Base-by-base conservation (phyloP, 2,329 filamentous ascomycete species). In the Aspergillus chevalieri region DNA sequence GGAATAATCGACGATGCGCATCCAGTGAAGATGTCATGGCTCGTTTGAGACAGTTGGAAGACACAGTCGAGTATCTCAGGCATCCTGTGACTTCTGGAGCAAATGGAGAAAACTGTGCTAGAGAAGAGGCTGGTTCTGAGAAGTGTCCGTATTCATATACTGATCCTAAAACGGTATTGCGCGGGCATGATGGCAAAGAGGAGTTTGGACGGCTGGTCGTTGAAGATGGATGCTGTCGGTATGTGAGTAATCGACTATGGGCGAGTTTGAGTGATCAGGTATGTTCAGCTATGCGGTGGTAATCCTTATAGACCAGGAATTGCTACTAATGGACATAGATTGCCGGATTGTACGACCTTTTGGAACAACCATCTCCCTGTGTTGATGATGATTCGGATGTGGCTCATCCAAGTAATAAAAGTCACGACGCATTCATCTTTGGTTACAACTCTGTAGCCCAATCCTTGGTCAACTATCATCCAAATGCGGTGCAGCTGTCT, bases 261-360 rank as follows among this genome's bases (percentile, higher is more conserved):
- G 54, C 51, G 4, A 41, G 49, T 6, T 19, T 59, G 4, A 54
- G 54, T 19, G 45, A 57, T 24, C 47, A 58, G 47, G 54, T 57
- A 28, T 15, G 51, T 26, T 19, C 7, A 2, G 15, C 4, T 39
- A 22, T 22, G 15, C 15, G 26, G 26, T 19, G 19, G 2, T 17
- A 9, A 8, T 15, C 6, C 4, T 17, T 39, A 19, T 12, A 4
- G 7, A 30, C 4, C 36, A 15, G 17, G n/a, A 2, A 39, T 39
- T 17, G n/a, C 19, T 39, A 7, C 8, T 39, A 3, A 39, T 19
- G 4, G n/a, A 39, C 19, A 3, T 39, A 54, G 52, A 48, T 54
- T 30, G 39, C 24, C 22, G 52, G 52, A 28, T n/a, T 54, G 21
- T 50, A 50, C 19, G 52, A 54, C 3, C 19, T 55, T 10, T 38